Percentiles rank a stretch among this genome's conserved stretches.
These are phyloP conservation scores for Halophytophthora polymorphica DNA, from an alignment of 352 stramenopile species.

Conservation along the genomic window DNA sequence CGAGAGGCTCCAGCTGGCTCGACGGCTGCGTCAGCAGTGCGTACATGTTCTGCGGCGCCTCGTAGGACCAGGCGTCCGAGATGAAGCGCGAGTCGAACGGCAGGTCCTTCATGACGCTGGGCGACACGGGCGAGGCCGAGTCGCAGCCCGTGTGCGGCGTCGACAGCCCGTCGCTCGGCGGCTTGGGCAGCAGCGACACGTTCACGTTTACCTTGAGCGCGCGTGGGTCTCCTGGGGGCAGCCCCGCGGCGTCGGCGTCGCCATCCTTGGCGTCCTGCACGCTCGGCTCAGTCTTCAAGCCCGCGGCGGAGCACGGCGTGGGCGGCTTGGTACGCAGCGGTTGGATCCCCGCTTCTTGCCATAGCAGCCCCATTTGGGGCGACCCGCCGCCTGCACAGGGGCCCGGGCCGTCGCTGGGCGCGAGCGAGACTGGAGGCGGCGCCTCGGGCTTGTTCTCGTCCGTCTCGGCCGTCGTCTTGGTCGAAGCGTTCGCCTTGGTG, in stretches of 20 bases:
- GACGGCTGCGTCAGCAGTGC: conserved; percentile 33
- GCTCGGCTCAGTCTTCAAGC: conserved; percentile 4
- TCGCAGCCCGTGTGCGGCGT: conserved; percentile 23
- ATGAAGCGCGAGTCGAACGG: conserved; percentile 48
- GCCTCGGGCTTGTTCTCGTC: too few relatives aligned
- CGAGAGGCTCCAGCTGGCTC: conserved; percentile 26
- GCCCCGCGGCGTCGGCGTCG: too few relatives aligned
- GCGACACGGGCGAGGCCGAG: conserved; percentile 25
- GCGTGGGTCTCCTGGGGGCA: conserved; percentile 1
- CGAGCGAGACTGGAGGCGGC: too few relatives aligned
- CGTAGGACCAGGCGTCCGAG: conserved; percentile 39
- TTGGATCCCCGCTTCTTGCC: conserved; percentile 18
- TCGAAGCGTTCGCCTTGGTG: too few relatives aligned
- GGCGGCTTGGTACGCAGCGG: conserved; percentile 15
- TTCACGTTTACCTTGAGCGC: conserved; percentile 3
- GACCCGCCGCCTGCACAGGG: conserved; percentile 3
- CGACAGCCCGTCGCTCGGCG: conserved; percentile 18
- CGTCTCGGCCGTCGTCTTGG: too few relatives aligned
- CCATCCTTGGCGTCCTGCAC: conserved; percentile 1
- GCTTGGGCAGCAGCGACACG: conserved; percentile 18
- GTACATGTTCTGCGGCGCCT: conserved; percentile 58
- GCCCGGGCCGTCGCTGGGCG: conserved; percentile 10
- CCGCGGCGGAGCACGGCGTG: conserved; percentile 13
- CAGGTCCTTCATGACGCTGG: conserved; percentile 34
- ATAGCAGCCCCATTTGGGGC: conserved; percentile 8